These are phyloP conservation scores for Scutellaria barbata DNA, from an alignment of 257 asterid genomes.

Conservation along the genomic window DNA sequence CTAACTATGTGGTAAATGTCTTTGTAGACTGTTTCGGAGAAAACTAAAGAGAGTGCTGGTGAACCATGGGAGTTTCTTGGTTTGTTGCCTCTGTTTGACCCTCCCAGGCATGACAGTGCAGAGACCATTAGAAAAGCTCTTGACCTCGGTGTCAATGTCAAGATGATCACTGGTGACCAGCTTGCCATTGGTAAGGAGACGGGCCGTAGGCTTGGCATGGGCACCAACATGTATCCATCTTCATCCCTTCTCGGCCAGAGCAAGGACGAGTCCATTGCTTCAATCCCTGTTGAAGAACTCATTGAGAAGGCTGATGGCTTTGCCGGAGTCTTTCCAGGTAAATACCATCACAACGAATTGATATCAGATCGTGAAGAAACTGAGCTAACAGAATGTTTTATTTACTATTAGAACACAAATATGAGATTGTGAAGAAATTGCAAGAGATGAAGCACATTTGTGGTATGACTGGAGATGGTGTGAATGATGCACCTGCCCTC, in stretches of 20 bases:
- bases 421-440: slow-evolving; percentile 84
- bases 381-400: not conserved
- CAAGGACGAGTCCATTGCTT: slow-evolving; percentile 70
- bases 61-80: slow-evolving; percentile 85
- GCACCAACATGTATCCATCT: slow-evolving; percentile 97
- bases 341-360: not conserved
- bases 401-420: slow-evolving; percentile 63
- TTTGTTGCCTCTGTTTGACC: slow-evolving; percentile 83
- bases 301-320: slow-evolving; percentile 94
- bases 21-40: slow-evolving; percentile 65
- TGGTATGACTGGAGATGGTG: slow-evolving; percentile 97
- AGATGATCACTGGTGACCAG: slow-evolving; percentile 96
- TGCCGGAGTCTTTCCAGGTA: slow-evolving; percentile 97
- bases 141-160: slow-evolving; percentile 87
- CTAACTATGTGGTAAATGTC: not conserved
- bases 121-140: slow-evolving; percentile 85
- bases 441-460: slow-evolving; percentile 82
- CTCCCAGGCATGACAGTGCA: slow-evolving; percentile 95
- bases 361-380: too few species aligned
- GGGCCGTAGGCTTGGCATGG: slow-evolving; percentile 93
- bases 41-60: slow-evolving; percentile 67
- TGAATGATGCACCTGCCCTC: slow-evolving; percentile 89
- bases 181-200: slow-evolving; percentile 92
- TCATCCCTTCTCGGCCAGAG: slow-evolving; percentile 82
- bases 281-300: slow-evolving; percentile 82